Base-by-base conservation (phyloP, 768 basidiomycete genomes). In the Lactifluus echinatus region DNA sequence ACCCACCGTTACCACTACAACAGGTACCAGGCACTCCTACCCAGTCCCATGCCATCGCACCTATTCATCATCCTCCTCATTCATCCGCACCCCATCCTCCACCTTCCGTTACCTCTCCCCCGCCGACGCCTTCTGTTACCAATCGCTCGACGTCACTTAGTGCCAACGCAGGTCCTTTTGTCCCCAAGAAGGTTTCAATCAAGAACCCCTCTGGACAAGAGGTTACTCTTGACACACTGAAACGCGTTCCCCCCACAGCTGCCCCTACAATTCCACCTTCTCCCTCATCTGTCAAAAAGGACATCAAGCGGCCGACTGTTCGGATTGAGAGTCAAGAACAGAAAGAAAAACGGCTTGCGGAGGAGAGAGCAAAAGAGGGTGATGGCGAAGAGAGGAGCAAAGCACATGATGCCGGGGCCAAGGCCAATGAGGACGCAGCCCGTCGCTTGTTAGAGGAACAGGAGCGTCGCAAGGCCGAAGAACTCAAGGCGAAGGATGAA, bases 261-360 rank as follows among this genome's bases (percentile, higher is more conserved):
- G 68, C 74, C 36, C 70, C 74, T 2, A 72, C 75, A 0, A 67
- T 76, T 37, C 62, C 62, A 12, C 8, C 55, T 4, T 55, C 62
- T 33, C 55, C 62, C 2, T 26, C 42, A 14, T 17, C 42, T 10
- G 24, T 37, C 43, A 61, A 57, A 48, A 56, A 60, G 56, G 64
- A 62, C 17, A 19, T 60, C 17, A 66, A 63, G 45, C 59, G 69
- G 8, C 52, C 66, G 23, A 67, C 70, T 8, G 73, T 90, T 29
- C 78, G 87, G 59, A 79, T 90, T 60, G 87, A 90, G 73, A 82
- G 73, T 15, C 75, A 76, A 65, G 78, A 81, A 51, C 77, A 79
- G 26, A 80, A 80, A 65, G 70, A 71, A 63, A 75, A 74, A 68
- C 70, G 77, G 11, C 60, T 77, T 61, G 76, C 74, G 21, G 73